Evolutionary conservation across 371 early-diverging fungal species (phyloP).

Genomic region (Actinomucor elegans): DNA sequence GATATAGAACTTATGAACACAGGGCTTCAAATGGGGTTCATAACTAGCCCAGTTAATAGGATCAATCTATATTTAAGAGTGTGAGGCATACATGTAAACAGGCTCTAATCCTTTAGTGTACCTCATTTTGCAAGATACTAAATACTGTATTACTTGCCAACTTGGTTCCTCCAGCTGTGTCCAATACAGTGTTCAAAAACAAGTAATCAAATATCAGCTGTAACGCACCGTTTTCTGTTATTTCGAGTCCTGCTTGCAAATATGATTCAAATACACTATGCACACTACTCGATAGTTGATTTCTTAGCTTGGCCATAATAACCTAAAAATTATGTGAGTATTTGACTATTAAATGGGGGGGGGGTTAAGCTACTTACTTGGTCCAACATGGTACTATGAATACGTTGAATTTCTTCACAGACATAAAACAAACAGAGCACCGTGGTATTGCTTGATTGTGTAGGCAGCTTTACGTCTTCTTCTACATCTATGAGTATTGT

Average conservation of each 20-base stretch:
- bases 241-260: background rate
- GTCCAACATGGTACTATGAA: slow-evolving; percentile 37
- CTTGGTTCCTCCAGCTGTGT: background rate
- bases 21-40: slow-evolving; percentile 41
- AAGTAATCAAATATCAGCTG: slow-evolving; percentile 57
- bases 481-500: slow-evolving; percentile 9
- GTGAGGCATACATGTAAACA: no score
- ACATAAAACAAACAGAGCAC: slow-evolving; percentile 37
- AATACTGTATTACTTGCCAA: slow-evolving; percentile 20
- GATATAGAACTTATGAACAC: slow-evolving; percentile 49
- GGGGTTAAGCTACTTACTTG: slow-evolving; percentile 28
- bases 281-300: background rate
- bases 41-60: slow-evolving; percentile 57
- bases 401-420: slow-evolving; percentile 53
- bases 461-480: slow-evolving; percentile 40
- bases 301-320: slow-evolving; percentile 2
- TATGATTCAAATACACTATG: background rate
- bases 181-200: slow-evolving; percentile 27
- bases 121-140: slow-evolving; percentile 6
- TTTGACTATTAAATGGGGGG: background rate
- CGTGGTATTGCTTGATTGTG: slow-evolving; percentile 46
- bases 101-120: no score
- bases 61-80: slow-evolving; percentile 58
- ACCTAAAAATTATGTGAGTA: background rate
- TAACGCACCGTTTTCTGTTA: slow-evolving; percentile 52